Evolutionary conservation across 345 rosid species (phyloP), one percentile per base, ranked within the genome.

Genomic region (Eucalyptus polybractea): DNA sequence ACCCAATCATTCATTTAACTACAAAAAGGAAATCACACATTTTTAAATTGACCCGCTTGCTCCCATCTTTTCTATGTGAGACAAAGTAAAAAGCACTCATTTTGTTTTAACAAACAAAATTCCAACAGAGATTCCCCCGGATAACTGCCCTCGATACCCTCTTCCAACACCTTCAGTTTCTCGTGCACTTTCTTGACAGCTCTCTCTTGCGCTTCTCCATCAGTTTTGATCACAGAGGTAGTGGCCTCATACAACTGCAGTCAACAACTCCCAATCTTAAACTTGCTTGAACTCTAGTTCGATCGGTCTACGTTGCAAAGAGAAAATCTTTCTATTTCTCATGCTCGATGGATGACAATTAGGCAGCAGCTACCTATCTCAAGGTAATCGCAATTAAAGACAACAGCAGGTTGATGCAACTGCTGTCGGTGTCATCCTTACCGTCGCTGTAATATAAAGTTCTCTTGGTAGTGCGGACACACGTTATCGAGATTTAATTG

Each of bases 141-240:
- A 33, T 87, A 91, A 44, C 91, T 45, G 27, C 91, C 95, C 60
- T 91, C 87, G 56, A 92, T 90, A 22, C 93, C 94, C 60, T 90
- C 94, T 90, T 94, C 95, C 29, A 92, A 47, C 45, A 89, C 90
- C 50, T 86, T 76, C 83, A 93, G 87, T 90, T 93, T 93, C 92
- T 91, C 94, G 33, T 50, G 89, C 44, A 88, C 88, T 90, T 93
- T 92, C 53, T 72, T 65, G n/a, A 69, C 65, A n/a, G 95, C 93
- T 86, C 83, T 92, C 58, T 89, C 91, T 87, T 92, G 95, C 44
- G 89, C 91, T 89, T 91, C 96, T 60, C 94, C 87, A 93, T 33
- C 95, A 92, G 92, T 90, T 54, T 16, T 87, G n/a, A 92, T 7
- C n/a, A 91, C 88, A 69, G 8, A 14, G 15, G n/a, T 14, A 88